phyloP scores from a whole-genome alignment of 2,329 filamentous ascomycete species.

The Acrocalymma vagum region DNA sequence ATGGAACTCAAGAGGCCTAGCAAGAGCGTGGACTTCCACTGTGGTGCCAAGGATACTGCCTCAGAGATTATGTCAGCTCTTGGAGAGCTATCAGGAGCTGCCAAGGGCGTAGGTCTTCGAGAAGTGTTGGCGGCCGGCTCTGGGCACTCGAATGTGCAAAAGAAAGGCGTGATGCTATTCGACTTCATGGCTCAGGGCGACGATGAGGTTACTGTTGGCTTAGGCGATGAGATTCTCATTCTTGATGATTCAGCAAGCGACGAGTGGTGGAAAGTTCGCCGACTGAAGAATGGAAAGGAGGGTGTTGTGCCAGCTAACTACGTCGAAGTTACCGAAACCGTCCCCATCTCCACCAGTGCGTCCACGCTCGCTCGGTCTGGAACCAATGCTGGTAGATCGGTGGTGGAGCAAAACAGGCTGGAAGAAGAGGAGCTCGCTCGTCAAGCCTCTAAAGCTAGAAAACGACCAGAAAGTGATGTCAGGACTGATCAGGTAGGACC shows the following conservation, averaged over 20 bases:
- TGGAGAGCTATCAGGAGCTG: slow-evolving; percentile 87
- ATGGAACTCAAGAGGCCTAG: slow-evolving; percentile 90
- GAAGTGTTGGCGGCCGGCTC: slow-evolving; percentile 86
- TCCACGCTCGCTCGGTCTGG: slow-evolving; percentile 60
- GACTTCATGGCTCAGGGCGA: slow-evolving; percentile 97
- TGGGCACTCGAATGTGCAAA: slow-evolving; percentile 67
- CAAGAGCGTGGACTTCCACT: slow-evolving; percentile 96
- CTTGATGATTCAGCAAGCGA: slow-evolving; percentile 92
- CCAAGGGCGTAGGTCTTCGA: slow-evolving; percentile 80
- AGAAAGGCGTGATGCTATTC: slow-evolving; percentile 87
- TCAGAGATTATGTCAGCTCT: slow-evolving; percentile 89
- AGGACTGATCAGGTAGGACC: slow-evolving; percentile 77
- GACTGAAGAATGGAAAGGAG: slow-evolving; percentile 90
- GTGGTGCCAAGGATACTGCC: slow-evolving; percentile 95
- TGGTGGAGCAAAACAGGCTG: slow-evolving; percentile 77
- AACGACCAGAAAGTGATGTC: slow-evolving; percentile 62
- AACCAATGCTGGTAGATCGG: slow-evolving; percentile 69
- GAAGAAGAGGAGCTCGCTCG: slow-evolving; percentile 88
- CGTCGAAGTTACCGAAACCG: slow-evolving; percentile 81
- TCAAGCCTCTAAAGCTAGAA: slow-evolving; percentile 74
- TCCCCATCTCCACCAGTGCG: slow-evolving; percentile 61
- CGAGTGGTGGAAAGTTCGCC: slow-evolving; percentile 97
- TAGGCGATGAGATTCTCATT: slow-evolving; percentile 89
- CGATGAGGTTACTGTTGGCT: slow-evolving; percentile 91
- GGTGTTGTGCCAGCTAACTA: slow-evolving; percentile 98